These are phyloP conservation scores for Wickerhamiella azyma DNA, from an alignment of 805 yeast genomes.

Conservation along the genomic window DNA sequence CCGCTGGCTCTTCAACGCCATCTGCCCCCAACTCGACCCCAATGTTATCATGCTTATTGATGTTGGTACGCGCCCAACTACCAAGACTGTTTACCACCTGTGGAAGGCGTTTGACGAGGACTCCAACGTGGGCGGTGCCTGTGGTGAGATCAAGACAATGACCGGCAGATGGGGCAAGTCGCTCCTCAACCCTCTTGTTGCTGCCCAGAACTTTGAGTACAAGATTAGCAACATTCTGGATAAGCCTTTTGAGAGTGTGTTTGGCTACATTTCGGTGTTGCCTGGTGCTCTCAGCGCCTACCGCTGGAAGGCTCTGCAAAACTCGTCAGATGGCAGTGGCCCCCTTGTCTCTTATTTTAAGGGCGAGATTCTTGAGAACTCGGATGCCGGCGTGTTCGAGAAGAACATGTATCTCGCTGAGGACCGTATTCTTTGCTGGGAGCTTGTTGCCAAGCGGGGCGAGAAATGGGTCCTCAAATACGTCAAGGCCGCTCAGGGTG, in stretches of 20 bases:
- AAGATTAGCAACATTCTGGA: constrained; percentile 94
- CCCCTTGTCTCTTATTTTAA: constrained; percentile 80
- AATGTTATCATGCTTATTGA: constrained; percentile 79
- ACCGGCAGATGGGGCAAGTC: constrained; percentile 80
- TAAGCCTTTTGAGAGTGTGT: constrained; percentile 82
- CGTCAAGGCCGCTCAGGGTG: constrained; percentile 87
- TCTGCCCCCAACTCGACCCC: constrained; percentile 85
- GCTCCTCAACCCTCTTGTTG: constrained; percentile 78
- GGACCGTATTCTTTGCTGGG: constrained; percentile 94
- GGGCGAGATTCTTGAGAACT: constrained; percentile 58
- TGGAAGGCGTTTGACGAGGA: constrained; percentile 98
- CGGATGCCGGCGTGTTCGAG: constrained; percentile 75
- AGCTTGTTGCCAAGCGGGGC: constrained; percentile 70
- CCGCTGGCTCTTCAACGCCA: constrained; percentile 92
- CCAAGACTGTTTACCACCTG: constrained; percentile 73
- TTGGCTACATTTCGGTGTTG: constrained; percentile 84
- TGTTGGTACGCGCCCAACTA: constrained; percentile 96
- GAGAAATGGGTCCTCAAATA: constrained; percentile 84
- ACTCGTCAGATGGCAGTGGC: constrained; percentile 83
- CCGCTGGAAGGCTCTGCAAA: constrained; percentile 71
- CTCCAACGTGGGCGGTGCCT: constrained; percentile 97
- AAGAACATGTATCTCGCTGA: constrained; percentile 97
- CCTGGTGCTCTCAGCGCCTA: constrained; percentile 97
- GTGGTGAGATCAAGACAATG: constrained; percentile 94
- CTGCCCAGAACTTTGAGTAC: constrained; percentile 92